These are phyloP conservation scores for Aspergillus chevalieri DNA, from an alignment of 2,329 filamentous ascomycete species.

Conservation along the genomic window DNA sequence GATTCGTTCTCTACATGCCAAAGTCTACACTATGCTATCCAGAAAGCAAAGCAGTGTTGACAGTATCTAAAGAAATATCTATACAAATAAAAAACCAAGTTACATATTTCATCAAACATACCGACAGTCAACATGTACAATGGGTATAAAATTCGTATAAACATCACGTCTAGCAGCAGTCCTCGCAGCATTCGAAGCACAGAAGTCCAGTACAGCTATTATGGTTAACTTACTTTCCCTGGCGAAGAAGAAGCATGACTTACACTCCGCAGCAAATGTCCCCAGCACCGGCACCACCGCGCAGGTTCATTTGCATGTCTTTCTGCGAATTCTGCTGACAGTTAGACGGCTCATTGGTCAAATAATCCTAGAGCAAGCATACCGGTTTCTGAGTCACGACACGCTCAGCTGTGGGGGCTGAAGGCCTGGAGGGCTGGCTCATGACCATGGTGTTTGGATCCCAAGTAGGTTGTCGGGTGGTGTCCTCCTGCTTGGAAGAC, in stretches of 20 bases:
- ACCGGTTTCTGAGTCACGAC: slow-evolving; percentile 12
- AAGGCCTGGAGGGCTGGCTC: slow-evolving; percentile 13
- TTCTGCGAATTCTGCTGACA: slow-evolving; percentile 12
- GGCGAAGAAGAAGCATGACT: slow-evolving; percentile 4
- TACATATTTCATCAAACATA: background rate
- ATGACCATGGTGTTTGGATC: slow-evolving; percentile 14
- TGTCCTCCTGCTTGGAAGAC: slow-evolving; percentile 9
- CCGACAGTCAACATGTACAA: background rate
- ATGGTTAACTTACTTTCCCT: slow-evolving; percentile 3
- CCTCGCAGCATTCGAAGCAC: slow-evolving; percentile 27
- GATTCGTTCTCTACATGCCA: no score
- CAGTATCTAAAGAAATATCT: background rate
- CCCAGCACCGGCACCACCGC: slow-evolving; percentile 22
- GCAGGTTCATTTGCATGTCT: slow-evolving; percentile 20
- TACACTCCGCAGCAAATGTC: slow-evolving; percentile 30
- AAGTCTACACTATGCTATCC: no score
- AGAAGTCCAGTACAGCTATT: slow-evolving; percentile 23
- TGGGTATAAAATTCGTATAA: background rate
- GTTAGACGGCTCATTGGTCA: background rate
- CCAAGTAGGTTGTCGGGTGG: slow-evolving; percentile 6
- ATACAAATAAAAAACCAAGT: background rate
- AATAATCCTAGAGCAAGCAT: slow-evolving; percentile 1
- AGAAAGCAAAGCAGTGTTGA: no score
- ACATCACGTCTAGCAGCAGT: slow-evolving; percentile 21
- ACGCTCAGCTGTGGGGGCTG: slow-evolving; percentile 8